A percentile compares a stretch with the other conserved stretches of the same genome.
phyloP scores from a whole-genome alignment of 768 basidiomycete genomes.

The Lactarius pseudohatsudake region DNA sequence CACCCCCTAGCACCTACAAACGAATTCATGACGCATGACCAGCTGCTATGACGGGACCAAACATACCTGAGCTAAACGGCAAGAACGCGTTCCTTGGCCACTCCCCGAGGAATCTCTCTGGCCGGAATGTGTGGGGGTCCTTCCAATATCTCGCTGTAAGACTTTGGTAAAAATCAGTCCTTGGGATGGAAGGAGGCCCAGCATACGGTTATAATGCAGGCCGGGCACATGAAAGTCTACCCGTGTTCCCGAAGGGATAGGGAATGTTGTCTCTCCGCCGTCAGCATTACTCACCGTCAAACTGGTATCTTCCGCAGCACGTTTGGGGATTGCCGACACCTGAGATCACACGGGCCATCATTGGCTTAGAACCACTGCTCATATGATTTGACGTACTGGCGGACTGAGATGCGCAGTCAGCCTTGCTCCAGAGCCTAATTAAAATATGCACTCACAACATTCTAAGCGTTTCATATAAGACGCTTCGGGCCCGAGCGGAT shows the following conservation, averaged over 20 bases:
- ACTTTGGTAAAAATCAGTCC: not conserved
- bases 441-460: conserved; percentile 35
- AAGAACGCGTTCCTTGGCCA: conserved; percentile 38
- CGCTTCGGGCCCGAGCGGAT: conserved; percentile 34
- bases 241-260: conserved; percentile 42
- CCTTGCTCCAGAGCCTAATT: not conserved
- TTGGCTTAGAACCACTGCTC: not conserved
- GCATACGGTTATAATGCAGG: conserved; percentile 56
- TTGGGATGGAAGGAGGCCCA: not conserved
- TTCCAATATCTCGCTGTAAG: conserved; percentile 54
- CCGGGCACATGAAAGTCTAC: conserved; percentile 43
- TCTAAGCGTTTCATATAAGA: conserved; percentile 51
- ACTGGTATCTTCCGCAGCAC: conserved; percentile 47
- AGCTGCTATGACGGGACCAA: not conserved
- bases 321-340: conserved; percentile 47
- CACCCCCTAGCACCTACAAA: conserved; percentile 28
- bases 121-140: conserved; percentile 49
- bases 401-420: conserved; percentile 9
- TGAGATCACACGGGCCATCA: conserved; percentile 33
- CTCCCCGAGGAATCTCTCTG: conserved; percentile 37
- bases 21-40: not conserved
- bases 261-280: conserved; percentile 42
- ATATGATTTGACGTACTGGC: conserved; percentile 5
- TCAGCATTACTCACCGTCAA: conserved; percentile 37
- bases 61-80: conserved; percentile 34